These are phyloP conservation scores for Wickerhamiella allomyrinae DNA, from an alignment of 805 yeast species.

Conservation along the genomic window DNA sequence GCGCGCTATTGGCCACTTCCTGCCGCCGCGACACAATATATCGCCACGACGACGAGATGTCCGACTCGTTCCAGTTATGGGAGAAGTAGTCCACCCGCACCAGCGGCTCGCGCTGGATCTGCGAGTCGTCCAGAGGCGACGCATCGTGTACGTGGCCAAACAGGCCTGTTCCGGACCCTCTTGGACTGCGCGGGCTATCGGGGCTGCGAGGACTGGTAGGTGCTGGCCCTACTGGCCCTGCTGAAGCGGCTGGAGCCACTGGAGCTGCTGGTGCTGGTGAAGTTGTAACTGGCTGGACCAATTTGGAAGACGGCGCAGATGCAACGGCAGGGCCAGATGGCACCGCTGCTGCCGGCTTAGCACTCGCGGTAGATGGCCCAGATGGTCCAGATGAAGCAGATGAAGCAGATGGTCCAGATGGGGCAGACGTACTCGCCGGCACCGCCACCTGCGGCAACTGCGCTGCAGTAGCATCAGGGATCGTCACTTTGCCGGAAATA, in stretches of 20 bases:
- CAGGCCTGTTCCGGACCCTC: no score
- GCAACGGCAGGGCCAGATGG: not conserved
- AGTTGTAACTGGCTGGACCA: no score
- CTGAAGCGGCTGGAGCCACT: no score
- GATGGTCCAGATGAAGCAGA: not conserved
- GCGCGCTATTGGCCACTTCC: slow-evolving; percentile 68
- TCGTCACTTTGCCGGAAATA: slow-evolving; percentile 4
- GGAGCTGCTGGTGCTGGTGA: no score
- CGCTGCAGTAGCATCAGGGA: not conserved
- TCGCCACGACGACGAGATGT: slow-evolving; percentile 90
- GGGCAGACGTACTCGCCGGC: not conserved
- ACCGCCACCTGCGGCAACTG: not conserved
- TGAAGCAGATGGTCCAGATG: not conserved
- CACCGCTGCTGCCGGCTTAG: not conserved
- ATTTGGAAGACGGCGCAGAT: not conserved
- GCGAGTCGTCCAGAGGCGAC: slow-evolving; percentile 13
- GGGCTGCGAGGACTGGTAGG: not conserved
- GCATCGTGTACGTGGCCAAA: not conserved
- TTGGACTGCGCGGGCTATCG: not conserved
- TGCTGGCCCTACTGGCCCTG: not conserved
- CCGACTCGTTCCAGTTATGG: slow-evolving; percentile 90
- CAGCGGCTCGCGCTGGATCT: slow-evolving; percentile 57
- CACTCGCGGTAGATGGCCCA: not conserved
- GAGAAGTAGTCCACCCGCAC: slow-evolving; percentile 90
- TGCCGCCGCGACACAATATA: slow-evolving; percentile 72